Base-by-base conservation (phyloP, 2,329 filamentous ascomycete genomes). In the Cordyceps militaris region DNA sequence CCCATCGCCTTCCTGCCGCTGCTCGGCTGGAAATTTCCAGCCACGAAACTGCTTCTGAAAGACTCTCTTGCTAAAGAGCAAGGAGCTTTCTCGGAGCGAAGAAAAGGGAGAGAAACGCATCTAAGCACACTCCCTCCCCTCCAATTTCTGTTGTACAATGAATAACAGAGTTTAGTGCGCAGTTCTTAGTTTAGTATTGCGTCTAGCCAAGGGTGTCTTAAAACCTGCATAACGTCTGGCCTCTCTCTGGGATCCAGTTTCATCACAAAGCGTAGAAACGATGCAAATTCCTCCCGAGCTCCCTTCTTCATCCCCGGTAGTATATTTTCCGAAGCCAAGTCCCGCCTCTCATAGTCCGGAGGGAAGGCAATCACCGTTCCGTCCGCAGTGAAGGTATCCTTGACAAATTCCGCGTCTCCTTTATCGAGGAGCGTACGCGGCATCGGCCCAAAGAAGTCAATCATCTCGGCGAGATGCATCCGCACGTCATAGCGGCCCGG, bases 21-120 rank as follows among this genome's bases (percentile, higher is more conserved):
- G 84, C 69, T 90, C 90, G 59, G 80, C 82, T 14, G 89, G 88
- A 64, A 94, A 93, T 8, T 83, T 81, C 90, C 90, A 94, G 68
- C 83, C 79, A 66, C 85, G 87, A 71, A 91, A 89, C 64, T 91
- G 87, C 3, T 79, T 84, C 70, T 91, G 88, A 61, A 87, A 90
- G 44, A 86, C 85, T 60, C 88, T 85, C 75, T 89, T 90, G 70
- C 88, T 89, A 71, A 56, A 44, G 61, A 47, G 50, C 44, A 56
- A 56, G 54, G 54, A 56, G 44, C 54, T 38, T 50, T 36, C 50
- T 34, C 44, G 26, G 46, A 56, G 38, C 51, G 46, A 49, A 55
- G 48, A 26, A 43, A 51, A 23, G 28, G 8, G 23, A 32, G 30
- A 32, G 6, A 32, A 6, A 32, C 30, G 30, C n/a, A n/a, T n/a